These are phyloP conservation scores for Ensete ventricosum DNA, from an alignment of 176 grass and related monocot genomes.

Conservation along the genomic window DNA sequence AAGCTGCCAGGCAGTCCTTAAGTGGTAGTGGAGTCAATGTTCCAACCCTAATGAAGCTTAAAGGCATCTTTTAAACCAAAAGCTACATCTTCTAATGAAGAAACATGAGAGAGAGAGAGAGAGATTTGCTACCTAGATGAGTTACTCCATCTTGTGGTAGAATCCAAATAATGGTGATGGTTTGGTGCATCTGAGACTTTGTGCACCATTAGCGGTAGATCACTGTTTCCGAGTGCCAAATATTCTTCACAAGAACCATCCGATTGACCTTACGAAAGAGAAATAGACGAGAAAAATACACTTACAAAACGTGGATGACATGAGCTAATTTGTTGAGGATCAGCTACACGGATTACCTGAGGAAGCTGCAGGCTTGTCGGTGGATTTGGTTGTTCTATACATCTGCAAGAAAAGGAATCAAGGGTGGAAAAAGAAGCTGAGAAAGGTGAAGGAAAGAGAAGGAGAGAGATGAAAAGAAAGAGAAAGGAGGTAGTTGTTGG, in stretches of 20 bases:
- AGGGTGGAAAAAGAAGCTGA: background rate
- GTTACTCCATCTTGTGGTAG: background rate
- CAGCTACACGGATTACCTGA: constrained; percentile 17
- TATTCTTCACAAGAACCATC: constrained; percentile 22
- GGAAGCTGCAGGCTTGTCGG: constrained; percentile 23
- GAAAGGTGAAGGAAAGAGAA: background rate
- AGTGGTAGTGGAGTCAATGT: background rate
- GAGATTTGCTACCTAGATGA: constrained; percentile 7
- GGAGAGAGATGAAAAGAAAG: background rate
- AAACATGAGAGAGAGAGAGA: background rate
- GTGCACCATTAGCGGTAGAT: background rate
- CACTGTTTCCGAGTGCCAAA: background rate
- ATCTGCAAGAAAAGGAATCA: constrained; percentile 1
- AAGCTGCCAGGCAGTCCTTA: background rate
- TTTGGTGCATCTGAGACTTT: background rate
- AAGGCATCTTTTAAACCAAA: background rate
- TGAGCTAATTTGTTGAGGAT: background rate
- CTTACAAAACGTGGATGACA: background rate
- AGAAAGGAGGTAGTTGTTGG: background rate
- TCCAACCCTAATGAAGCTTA: background rate
- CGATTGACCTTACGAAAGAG: constrained; percentile 3
- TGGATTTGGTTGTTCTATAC: constrained; percentile 28
- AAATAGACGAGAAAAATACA: background rate
- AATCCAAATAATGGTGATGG: background rate
- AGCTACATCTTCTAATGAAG: background rate